Evolutionary conservation across 1,139 yeast genomes (phyloP).

Genomic region (Pichia sp.): DNA sequence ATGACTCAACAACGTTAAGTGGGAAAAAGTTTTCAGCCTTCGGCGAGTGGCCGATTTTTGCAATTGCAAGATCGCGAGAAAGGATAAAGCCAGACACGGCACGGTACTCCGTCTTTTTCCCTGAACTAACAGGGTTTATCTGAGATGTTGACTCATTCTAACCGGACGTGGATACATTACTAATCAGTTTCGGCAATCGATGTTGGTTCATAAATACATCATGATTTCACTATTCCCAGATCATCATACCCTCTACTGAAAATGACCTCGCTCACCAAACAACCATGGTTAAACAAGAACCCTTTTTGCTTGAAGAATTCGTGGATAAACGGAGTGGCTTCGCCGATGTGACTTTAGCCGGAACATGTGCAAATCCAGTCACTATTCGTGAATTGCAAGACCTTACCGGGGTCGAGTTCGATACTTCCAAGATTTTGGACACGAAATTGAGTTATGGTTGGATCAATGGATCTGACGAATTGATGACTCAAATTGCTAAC

Average conservation of each 20-base stretch:
- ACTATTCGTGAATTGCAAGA: constrained; percentile 40
- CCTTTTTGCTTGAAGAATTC: constrained; percentile 55
- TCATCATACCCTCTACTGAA: no score
- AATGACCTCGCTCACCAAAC: no score
- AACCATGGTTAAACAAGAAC: constrained; percentile 41
- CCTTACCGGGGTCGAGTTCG: constrained; percentile 30
- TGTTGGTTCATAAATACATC: no score
- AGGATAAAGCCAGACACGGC: not conserved
- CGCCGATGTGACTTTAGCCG: constrained; percentile 47
- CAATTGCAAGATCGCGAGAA: not conserved
- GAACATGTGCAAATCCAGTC: constrained; percentile 52
- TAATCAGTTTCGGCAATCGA: no score
- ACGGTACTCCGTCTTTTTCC: no score
- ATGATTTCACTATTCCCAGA: no score
- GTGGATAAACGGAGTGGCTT: constrained; percentile 51
- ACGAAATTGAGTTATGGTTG: constrained; percentile 45
- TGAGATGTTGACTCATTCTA: no score
- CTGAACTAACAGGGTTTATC: no score
- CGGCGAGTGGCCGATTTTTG: no score
- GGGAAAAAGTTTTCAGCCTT: not conserved
- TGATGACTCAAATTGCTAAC: constrained; percentile 33
- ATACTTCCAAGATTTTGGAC: constrained; percentile 23
- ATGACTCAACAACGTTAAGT: no score
- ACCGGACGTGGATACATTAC: no score
- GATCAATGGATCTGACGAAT: constrained; percentile 45